A percentile compares a stretch with the other conserved stretches of the same genome.
Evolutionary conservation across 2,329 filamentous ascomycete genomes (phyloP).

Genomic region (Trichophyton mentagrophytes): DNA sequence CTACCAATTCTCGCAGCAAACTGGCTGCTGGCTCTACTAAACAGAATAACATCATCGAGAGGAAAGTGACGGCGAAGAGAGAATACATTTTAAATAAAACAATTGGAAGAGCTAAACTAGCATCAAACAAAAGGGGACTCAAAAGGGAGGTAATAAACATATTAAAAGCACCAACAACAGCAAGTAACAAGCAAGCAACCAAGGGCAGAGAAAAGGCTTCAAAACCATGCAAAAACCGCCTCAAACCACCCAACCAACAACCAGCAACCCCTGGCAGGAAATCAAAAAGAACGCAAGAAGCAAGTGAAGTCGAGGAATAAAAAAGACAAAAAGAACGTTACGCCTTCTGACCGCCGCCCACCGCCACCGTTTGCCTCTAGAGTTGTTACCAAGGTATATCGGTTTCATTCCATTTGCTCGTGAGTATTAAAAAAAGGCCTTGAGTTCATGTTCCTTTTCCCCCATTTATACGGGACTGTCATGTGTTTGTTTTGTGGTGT

Average conservation of each 20-base stretch:
- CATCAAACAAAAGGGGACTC: neutral
- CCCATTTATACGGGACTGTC: neutral
- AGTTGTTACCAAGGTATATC: constrained; percentile 2
- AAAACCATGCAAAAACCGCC: neutral
- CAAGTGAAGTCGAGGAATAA: neutral
- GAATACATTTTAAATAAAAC: neutral
- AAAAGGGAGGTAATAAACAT: neutral
- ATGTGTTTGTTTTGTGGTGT: neutral
- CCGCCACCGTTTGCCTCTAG: constrained; percentile 1
- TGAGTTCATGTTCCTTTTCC: constrained; percentile 1
- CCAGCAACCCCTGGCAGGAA: constrained; percentile 2
- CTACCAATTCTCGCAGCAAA: too few relatives aligned
- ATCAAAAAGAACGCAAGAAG: constrained; percentile 1
- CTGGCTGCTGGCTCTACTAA: too few relatives aligned
- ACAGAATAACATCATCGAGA: neutral
- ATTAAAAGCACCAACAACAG: neutral
- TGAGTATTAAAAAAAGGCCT: neutral
- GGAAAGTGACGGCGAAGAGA: neutral
- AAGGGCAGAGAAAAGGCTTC: neutral
- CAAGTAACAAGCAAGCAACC: neutral
- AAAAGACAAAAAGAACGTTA: neutral
- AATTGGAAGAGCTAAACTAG: neutral
- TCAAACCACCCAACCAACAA: constrained; percentile 1
- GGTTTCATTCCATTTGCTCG: constrained; percentile 3
- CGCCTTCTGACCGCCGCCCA: neutral